Evolutionary conservation across 495 filamentous ascomycete species (phyloP).

Genomic region (Trichocladium antarcticum): DNA sequence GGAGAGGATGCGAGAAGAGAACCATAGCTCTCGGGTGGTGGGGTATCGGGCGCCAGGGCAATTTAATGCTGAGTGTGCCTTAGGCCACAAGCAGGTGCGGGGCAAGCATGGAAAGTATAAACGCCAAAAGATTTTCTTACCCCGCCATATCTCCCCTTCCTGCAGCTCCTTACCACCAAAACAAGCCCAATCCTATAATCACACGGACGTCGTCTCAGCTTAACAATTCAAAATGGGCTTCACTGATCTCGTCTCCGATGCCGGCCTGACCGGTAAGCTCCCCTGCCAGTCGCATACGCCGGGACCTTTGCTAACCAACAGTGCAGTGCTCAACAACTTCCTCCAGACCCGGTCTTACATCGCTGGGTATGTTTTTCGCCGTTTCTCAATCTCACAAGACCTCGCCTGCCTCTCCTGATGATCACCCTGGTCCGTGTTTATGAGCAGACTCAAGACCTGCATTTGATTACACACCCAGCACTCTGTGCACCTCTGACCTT

Average conservation of each 20-base stretch:
- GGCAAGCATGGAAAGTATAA: constrained; percentile 1
- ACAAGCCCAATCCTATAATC: constrained; percentile 1
- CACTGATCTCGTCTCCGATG: constrained; percentile 78
- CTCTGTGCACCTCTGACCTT: constrained; percentile 76
- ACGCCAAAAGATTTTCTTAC: constrained; percentile 16
- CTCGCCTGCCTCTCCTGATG: constrained; percentile 50
- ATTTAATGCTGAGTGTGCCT: constrained; percentile 11
- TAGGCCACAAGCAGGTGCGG: constrained; percentile 4
- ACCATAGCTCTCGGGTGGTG: no score
- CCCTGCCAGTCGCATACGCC: neutral
- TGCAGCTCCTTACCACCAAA: constrained; percentile 7
- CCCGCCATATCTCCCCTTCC: constrained; percentile 12
- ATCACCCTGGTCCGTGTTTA: constrained; percentile 97
- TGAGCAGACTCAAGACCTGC: constrained; percentile 97
- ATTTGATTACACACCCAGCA: constrained; percentile 67
- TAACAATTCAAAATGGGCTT: constrained; percentile 64
- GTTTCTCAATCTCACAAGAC: constrained; percentile 7
- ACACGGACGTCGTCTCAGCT: constrained; percentile 4
- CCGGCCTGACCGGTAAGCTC: constrained; percentile 71
- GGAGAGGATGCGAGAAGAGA: no score
- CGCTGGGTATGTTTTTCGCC: constrained; percentile 54
- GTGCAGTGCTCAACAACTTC: constrained; percentile 81
- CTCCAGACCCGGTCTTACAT: constrained; percentile 87
- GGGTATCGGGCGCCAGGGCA: neutral
- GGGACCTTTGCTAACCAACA: neutral